A percentile compares a stretch with the other conserved stretches of the same genome.
Conservation (phyloP, 768 basidiomycete genomes). For the Trametes elegans region DNA sequence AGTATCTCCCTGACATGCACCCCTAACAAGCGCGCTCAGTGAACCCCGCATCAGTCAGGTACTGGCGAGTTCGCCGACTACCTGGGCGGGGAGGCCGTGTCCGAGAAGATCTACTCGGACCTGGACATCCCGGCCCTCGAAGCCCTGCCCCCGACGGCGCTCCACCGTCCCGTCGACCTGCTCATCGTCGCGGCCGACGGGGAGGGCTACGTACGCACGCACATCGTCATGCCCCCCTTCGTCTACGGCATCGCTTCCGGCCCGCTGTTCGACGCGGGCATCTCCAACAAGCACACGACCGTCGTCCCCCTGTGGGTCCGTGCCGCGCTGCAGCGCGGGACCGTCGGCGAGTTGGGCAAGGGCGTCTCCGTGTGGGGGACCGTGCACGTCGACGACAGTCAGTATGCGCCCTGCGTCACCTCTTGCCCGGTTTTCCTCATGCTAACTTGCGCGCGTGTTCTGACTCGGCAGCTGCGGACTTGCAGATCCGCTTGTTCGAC, state of each 20-base stretch:
- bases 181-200: constrained; percentile 46
- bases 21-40: not conserved
- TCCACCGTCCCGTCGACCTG: constrained; percentile 51
- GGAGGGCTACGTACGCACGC: constrained; percentile 52
- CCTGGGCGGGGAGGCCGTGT: constrained; percentile 36
- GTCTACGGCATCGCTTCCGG: constrained; percentile 62
- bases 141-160: constrained; percentile 41
- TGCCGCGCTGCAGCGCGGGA: constrained; percentile 43
- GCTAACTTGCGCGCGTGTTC: no score
- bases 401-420: no score
- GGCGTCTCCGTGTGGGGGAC: constrained; percentile 59
- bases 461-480: constrained; percentile 35
- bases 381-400: constrained; percentile 41
- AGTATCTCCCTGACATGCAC: constrained; percentile 26
- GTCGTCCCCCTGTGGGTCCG: constrained; percentile 47
- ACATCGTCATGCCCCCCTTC: constrained; percentile 50
- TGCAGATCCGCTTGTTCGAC: constrained; percentile 41
- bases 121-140: constrained; percentile 45
- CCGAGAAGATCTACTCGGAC: constrained; percentile 47
- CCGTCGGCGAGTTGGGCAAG: constrained; percentile 50
- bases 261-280: constrained; percentile 47
- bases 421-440: no score
- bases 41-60: constrained; percentile 12
- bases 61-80: constrained; percentile 41
- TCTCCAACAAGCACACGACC: constrained; percentile 49